A percentile compares a stretch with the other conserved stretches of the same genome.
phyloP scores from a whole-genome alignment of 2,329 filamentous ascomycete genomes.

The Fusarium sp. region DNA sequence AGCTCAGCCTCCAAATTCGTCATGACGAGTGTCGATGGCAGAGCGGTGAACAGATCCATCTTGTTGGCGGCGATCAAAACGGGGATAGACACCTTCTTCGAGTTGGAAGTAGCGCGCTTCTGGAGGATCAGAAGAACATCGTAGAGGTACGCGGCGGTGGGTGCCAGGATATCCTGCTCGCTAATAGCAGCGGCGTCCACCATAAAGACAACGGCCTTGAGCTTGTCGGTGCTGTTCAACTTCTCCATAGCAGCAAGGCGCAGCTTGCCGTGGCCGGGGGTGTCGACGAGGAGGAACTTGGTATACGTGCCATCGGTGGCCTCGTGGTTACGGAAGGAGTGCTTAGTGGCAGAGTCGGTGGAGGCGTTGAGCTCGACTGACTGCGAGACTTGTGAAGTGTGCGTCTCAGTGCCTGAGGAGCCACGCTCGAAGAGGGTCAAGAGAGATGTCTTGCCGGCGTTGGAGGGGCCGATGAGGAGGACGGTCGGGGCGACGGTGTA shows the following conservation, averaged over 20 bases:
- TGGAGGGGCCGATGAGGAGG: conserved; percentile 80
- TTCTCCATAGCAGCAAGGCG: conserved; percentile 70
- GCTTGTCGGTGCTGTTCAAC: conserved; percentile 55
- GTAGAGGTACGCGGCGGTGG: conserved; percentile 85
- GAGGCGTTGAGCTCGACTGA: conserved; percentile 64
- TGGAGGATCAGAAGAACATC: conserved; percentile 86
- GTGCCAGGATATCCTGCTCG: conserved; percentile 67
- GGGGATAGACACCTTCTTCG: conserved; percentile 60
- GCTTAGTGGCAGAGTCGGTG: conserved; percentile 53
- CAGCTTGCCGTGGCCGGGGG: conserved; percentile 94
- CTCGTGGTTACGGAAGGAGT: conserved; percentile 64
- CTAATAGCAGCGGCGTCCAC: conserved; percentile 80
- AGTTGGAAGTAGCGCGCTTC: conserved; percentile 64
- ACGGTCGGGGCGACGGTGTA: conserved; percentile 77
- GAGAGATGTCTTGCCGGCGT: conserved; percentile 86
- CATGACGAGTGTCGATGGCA: conserved; percentile 79
- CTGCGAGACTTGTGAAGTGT: conserved; percentile 61
- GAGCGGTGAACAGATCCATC: conserved; percentile 90
- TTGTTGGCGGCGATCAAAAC: conserved; percentile 94
- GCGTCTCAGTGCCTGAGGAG: conserved; percentile 55
- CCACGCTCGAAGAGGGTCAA: conserved; percentile 75
- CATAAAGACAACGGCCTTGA: conserved; percentile 82
- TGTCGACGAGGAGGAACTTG: conserved; percentile 82
- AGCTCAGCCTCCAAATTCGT: conserved; percentile 81
- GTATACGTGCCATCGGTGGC: conserved; percentile 64